phyloP scores from a whole-genome alignment of 176 grass and related monocot species.

The bread wheat (Triticum aestivum) region DNA sequence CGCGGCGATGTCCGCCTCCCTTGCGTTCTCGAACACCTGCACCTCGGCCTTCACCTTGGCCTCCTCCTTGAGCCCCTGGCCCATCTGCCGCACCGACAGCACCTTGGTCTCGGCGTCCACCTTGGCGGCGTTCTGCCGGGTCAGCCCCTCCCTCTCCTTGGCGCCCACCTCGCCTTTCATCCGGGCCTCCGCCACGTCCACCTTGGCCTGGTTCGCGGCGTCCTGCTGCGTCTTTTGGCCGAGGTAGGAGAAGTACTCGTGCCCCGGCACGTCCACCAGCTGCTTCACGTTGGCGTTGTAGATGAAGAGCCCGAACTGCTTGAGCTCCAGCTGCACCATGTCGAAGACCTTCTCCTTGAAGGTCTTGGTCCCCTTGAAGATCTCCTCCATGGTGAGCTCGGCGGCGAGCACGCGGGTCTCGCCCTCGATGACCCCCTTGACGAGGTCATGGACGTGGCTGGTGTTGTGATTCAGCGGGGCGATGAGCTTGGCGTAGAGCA shows the following conservation, averaged over 20 bases:
- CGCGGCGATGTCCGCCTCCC: background rate
- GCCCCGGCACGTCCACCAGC: background rate
- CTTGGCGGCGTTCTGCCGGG: background rate
- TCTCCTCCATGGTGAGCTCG: background rate
- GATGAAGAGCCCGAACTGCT: background rate
- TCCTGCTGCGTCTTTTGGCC: background rate
- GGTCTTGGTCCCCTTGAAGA: background rate
- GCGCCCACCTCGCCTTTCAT: background rate
- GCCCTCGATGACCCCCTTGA: background rate
- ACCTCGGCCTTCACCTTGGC: background rate
- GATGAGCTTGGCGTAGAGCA: conserved; percentile 78
- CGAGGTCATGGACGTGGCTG: background rate
- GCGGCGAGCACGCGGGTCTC: background rate
- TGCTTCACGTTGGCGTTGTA: background rate
- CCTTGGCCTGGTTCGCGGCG: background rate
- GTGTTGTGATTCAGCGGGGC: conserved; percentile 22
- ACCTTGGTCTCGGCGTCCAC: background rate
- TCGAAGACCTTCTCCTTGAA: background rate
- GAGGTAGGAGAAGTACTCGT: background rate
- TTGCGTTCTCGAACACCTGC: background rate
- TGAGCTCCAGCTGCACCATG: background rate
- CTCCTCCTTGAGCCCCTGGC: background rate
- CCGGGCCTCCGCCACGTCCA: background rate
- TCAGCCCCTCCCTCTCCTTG: background rate
- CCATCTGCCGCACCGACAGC: background rate